A percentile compares a stretch with the other conserved stretches of the same genome.
phyloP scores from a whole-genome alignment of 2,329 filamentous ascomycete genomes.

The Epichloe gansuensis region DNA sequence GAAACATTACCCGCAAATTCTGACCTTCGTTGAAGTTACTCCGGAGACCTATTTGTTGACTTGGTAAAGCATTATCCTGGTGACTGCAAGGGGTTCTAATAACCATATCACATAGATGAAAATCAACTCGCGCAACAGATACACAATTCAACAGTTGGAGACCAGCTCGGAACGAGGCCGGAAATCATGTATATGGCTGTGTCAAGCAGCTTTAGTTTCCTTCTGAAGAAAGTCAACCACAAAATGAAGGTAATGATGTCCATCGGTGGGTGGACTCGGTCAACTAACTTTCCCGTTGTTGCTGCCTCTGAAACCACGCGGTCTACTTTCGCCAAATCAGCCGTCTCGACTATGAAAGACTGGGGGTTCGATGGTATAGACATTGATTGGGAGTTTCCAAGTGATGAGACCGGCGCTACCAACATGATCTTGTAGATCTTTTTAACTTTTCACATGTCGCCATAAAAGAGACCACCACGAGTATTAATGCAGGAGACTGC shows the following conservation, averaged over 20 bases:
- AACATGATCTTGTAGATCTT: constrained; percentile 23
- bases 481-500: too few relatives aligned
- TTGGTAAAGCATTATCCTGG: constrained; percentile 56
- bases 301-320: constrained; percentile 50
- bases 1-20: too few relatives aligned
- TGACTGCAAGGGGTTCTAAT: constrained; percentile 37
- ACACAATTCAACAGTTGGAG: not conserved
- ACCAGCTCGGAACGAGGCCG: constrained; percentile 43
- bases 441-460: too few relatives aligned
- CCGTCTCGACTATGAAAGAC: constrained; percentile 59
- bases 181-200: constrained; percentile 68
- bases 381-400: constrained; percentile 27
- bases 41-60: constrained; percentile 34
- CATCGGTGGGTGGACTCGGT: constrained; percentile 81
- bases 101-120: too few relatives aligned
- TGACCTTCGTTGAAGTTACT: too few relatives aligned
- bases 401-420: constrained; percentile 24
- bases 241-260: constrained; percentile 66
- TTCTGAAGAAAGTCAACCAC: constrained; percentile 65
- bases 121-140: too few relatives aligned
- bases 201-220: constrained; percentile 58
- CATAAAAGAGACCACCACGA: too few relatives aligned
- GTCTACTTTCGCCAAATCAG: constrained; percentile 53
- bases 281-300: constrained; percentile 57
- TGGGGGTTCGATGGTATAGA: constrained; percentile 48